A percentile compares a stretch with the other conserved stretches of the same genome.
Evolutionary conservation across 169 alveolate species (phyloP).

Genomic region (Perkinsus olseni): DNA sequence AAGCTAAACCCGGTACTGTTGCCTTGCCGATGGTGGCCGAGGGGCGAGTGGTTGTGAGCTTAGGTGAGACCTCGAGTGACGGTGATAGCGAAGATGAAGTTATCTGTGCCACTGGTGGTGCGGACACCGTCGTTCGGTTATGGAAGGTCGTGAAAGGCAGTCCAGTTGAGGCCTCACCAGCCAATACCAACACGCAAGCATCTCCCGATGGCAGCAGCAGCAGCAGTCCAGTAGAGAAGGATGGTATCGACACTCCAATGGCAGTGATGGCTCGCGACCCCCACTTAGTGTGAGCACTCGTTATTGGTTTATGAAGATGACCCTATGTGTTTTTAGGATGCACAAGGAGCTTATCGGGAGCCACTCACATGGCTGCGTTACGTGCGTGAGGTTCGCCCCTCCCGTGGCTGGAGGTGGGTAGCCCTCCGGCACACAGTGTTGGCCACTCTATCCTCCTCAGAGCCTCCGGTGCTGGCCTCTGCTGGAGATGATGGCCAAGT

Average conservation of each 20-base stretch:
- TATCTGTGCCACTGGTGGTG: background rate
- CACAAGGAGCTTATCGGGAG: background rate
- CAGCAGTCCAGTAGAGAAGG: background rate
- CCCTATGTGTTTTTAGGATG: too few species aligned
- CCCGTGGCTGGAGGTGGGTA: background rate
- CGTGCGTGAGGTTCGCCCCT: background rate
- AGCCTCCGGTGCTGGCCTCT: background rate
- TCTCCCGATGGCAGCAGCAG: too few species aligned
- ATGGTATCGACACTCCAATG: too few species aligned
- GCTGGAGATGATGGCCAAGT: background rate
- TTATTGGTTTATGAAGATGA: too few species aligned
- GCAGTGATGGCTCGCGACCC: too few species aligned
- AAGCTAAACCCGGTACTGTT: too few species aligned
- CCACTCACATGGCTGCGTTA: background rate
- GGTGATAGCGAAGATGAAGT: background rate
- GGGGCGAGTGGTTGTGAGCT: too few species aligned
- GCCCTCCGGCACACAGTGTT: background rate
- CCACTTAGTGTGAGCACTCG: too few species aligned
- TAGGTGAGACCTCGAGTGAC: too few species aligned
- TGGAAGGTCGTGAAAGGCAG: background rate
- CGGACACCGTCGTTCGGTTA: background rate
- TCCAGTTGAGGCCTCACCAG: background rate
- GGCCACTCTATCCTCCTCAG: background rate
- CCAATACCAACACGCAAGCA: too few species aligned
- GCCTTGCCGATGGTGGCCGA: too few species aligned